Base-by-base conservation (phyloP, 345 rosid genomes). In the Turnera subulata region DNA sequence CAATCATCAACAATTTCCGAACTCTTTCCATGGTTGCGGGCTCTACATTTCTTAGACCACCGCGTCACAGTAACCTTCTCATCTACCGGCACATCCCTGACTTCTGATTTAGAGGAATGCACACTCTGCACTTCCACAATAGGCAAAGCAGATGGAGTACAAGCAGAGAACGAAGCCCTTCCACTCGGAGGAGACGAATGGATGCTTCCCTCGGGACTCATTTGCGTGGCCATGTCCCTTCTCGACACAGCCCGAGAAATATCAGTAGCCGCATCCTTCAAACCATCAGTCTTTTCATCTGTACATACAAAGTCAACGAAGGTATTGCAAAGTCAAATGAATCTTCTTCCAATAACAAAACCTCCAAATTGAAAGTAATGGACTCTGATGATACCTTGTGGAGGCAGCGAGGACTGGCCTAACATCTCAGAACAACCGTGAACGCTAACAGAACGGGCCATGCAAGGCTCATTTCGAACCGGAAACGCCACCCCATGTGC, bases 211-310 rank as follows among this genome's bases (percentile, higher is more conserved):
- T 77, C 85, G 15, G 91, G 99, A 48, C 99, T 89, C 99, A 93
- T 93, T 63, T 89, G 97, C 11, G 99, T 93, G 4, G 97, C 97
- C 89, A 86, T 87, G 72, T 93, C 99, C 76, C 99, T 86, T 76
- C 88, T 83, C 60, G 99, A 89, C 53, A 76, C 79, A 71, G 76
- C 81, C 44, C 69, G 73, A 45, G 81, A 76, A 56, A 89, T 62
- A 72, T 83, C 80, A n/a, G 73, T 73, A 37, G 78, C 84, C 37
- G 79, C 80, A 82, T 89, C 88, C 73, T 76, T 81, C 32, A 59
- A 61, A 26, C 65, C 76, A 19, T 72, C 77, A 62, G 61, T 59
- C 20, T 78, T 84, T 61, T 56, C 78, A 67, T 78, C 98, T 83
- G 77, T 29, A 66, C 40, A 13, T 4, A 69, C 73, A 76, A 39